Base-by-base conservation (phyloP, 176 grass and related monocot genomes). In the Bromus sterilis region DNA sequence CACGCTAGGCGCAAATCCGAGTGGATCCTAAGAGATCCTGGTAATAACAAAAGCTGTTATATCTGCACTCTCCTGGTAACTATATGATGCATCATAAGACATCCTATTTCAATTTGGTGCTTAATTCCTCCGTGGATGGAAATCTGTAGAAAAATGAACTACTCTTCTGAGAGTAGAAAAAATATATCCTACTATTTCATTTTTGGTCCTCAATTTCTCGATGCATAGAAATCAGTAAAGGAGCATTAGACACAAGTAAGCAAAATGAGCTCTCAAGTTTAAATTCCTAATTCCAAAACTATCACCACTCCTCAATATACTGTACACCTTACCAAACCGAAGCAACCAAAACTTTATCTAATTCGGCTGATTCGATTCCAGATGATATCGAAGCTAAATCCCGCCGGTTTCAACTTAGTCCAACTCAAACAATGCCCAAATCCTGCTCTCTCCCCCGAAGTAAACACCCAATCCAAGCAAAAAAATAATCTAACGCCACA, bases 391-490 rank as follows among this genome's bases (percentile, higher is more conserved):
- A 76, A 83, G 66, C 64, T 15, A 44, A 40, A 37, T 33, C 16
- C 16, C 2, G 36, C 7, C 5, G 76, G 2, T 4, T 30, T 7
- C 7, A 46, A 20, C 29, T 18, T 16, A 68, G 14, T 59, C 12
- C 25, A 4, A 18, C 11, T 21, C 25, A 9, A n/a, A 78, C 7
- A 15, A 8, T 68, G 33, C 6, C 4, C 29, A 25, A 60, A 80
- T 31, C 51, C 29, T 61, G 24, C 1, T 0, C 34, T 21, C 21
- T 11, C 29, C 75, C 57, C 58, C n/a, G 44, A 67, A 77, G 68
- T 56, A 64, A 88, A 69, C 85, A 24, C 35, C 59, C 16, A 31
- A 66, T 48, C 46, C 64, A 49, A 56, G 34, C 48, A 59, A 82
- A 59, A 82, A 75, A 65, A 20, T 10, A 12, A 63, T 15, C 60